Conservation (phyloP, 805 yeast genomes). For the Candida loeiensis region DNA sequence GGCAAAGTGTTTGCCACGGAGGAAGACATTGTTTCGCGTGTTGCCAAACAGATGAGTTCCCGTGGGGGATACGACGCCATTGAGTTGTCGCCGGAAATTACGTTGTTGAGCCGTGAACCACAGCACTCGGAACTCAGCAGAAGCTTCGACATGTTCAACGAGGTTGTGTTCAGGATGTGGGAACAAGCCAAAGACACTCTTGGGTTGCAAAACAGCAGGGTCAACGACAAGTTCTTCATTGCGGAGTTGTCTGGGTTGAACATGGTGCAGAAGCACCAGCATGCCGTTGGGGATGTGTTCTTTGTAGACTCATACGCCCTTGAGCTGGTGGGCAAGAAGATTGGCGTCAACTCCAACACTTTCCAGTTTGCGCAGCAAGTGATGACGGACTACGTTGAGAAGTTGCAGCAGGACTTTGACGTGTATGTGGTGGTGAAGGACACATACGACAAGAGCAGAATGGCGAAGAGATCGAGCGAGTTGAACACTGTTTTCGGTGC, state of each 20-base stretch:
- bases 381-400: slow-evolving; percentile 20
- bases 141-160: slow-evolving; percentile 25
- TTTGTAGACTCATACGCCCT: slow-evolving; percentile 44
- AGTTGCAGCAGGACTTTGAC: slow-evolving; percentile 17
- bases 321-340: slow-evolving; percentile 37
- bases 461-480: slow-evolving; percentile 17
- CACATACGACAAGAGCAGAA: slow-evolving; percentile 10
- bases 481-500: slow-evolving; percentile 14
- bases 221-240: slow-evolving; percentile 47
- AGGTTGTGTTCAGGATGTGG: slow-evolving; percentile 38
- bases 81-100: slow-evolving; percentile 9
- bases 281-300: slow-evolving; percentile 19
- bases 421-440: slow-evolving; percentile 16
- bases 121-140: slow-evolving; percentile 20
- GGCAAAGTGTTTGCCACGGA: not conserved
- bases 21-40: not conserved
- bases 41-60: not conserved
- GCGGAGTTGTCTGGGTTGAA: slow-evolving; percentile 37
- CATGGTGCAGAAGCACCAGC: slow-evolving; percentile 4
- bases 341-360: slow-evolving; percentile 41
- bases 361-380: slow-evolving; percentile 37
- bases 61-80: not conserved
- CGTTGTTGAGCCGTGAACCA: slow-evolving; percentile 14
- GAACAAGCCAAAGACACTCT: slow-evolving; percentile 19
- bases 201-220: slow-evolving; percentile 14